phyloP scores from a whole-genome alignment of 495 filamentous ascomycete genomes.

The Schizothecium vesticola region DNA sequence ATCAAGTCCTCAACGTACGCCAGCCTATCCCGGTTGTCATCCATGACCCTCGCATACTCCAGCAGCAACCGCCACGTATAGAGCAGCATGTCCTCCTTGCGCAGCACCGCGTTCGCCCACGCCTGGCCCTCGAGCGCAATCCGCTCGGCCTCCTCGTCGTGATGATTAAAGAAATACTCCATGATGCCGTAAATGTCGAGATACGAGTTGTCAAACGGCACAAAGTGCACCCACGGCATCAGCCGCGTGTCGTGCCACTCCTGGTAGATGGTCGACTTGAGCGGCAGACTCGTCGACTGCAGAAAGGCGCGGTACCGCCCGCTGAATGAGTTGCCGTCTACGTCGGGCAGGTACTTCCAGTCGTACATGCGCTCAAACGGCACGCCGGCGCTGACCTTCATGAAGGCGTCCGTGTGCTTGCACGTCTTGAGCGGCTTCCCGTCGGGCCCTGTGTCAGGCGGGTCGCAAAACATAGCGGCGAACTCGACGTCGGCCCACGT shows the following conservation, averaged over 20 bases:
- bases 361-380: conserved; percentile 5
- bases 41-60: conserved; percentile 63
- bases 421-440: conserved; percentile 9
- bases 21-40: conserved; percentile 55
- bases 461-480: conserved; percentile 34
- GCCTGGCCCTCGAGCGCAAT: conserved; percentile 59
- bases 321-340: conserved; percentile 54
- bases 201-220: conserved; percentile 59
- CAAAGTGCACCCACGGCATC: conserved; percentile 43
- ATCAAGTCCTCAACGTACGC: conserved; percentile 4
- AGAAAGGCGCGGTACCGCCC: conserved; percentile 49
- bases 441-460: conserved; percentile 26
- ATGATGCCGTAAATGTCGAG: conserved; percentile 71
- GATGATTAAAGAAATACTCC: conserved; percentile 68
- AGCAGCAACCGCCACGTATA: conserved; percentile 64
- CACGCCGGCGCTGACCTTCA: neutral
- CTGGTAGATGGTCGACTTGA: conserved; percentile 47
- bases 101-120: conserved; percentile 64
- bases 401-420: conserved; percentile 11
- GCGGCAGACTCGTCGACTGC: conserved; percentile 32
- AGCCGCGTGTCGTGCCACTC: conserved; percentile 57
- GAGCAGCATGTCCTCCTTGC: conserved; percentile 67
- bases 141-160: conserved; percentile 46
- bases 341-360: conserved; percentile 31
- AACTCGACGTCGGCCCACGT: conserved; percentile 38